phyloP scores from a whole-genome alignment of 345 rosid genomes.

The Populus pruinosa region DNA sequence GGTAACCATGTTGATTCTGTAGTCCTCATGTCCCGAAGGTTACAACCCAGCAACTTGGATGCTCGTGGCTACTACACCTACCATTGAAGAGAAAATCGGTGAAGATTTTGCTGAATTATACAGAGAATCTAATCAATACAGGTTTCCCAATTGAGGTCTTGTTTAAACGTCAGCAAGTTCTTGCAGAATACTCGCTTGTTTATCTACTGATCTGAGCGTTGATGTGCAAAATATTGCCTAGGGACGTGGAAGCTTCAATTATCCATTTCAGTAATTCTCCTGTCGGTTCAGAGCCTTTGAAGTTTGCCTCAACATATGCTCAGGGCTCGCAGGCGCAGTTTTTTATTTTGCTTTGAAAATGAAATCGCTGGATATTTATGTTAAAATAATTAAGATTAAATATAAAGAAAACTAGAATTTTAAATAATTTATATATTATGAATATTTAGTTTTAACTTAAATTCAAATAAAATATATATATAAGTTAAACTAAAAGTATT shows the following conservation, averaged over 20 bases:
- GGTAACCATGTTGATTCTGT: background rate
- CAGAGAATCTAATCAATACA: constrained; percentile 41
- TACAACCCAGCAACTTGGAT: constrained; percentile 98
- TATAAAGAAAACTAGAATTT: too few relatives aligned
- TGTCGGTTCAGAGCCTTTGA: constrained; percentile 58
- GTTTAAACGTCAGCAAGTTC: background rate
- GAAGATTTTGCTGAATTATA: constrained; percentile 76
- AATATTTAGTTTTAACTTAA: too few relatives aligned
- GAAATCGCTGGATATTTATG: constrained; percentile 89
- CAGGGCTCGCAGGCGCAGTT: constrained; percentile 54
- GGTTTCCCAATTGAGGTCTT: background rate
- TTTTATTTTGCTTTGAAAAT: constrained; percentile 67
- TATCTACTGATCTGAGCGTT: background rate
- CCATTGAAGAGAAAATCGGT: constrained; percentile 54
- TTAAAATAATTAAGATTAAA: too few relatives aligned
- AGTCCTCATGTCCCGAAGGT: constrained; percentile 41
- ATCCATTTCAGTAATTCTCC: constrained; percentile 51
- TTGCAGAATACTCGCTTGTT: background rate
- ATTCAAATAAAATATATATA: too few relatives aligned
- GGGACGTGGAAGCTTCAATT: constrained; percentile 69
- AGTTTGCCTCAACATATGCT: constrained; percentile 53
- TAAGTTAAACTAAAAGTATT: too few relatives aligned
- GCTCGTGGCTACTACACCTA: constrained; percentile 79
- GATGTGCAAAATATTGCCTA: constrained; percentile 11
- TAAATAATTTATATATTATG: too few relatives aligned